Base-by-base conservation (phyloP, 805 yeast species). In the Saccharomycopsis schoenii region DNA sequence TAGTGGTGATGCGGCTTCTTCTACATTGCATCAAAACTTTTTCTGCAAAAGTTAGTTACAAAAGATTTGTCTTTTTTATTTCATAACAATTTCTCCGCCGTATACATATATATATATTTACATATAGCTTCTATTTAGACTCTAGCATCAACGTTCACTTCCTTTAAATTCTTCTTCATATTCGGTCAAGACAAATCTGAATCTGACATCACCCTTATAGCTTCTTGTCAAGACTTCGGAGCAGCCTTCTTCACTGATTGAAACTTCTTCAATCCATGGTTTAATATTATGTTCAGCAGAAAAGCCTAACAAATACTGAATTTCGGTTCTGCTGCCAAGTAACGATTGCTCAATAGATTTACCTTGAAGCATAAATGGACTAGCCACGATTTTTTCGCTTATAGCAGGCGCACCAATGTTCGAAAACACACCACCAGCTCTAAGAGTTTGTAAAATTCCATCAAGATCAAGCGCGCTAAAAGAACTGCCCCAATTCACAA, bases 211-310 rank as follows among this genome's bases (percentile, higher is more conserved):
- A 68, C 85, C 83, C 21, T 71, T 63, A 61, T 79, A 77, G 59
- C 34, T 82, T 76, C 82, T 80, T 51, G 78, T 77, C 70, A 85
- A 77, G 3, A 83, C 88, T 66, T 79, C 74, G 39, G 77, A 74
- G 57, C 82, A 81, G 66, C 80, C 80, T 52, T 73, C 80, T 65
- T 76, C 84, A 60, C 75, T 72, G 65, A 85, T 77, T 36, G 82
- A 80, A 57, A 86, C 73, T 36, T 76, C 74, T 73, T 86, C 89
- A 59, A 81, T 77, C 86, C 88, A 84, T 21, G 89, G 83, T 61
- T 74, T 76, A 68, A 86, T 76, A 54, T 77, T 72, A 66, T 84
- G 77, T 66, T 83, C 77, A 24, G 80, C 82, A 24, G 90, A 88
- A 64, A 88, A 69, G 55, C 83, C 75, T 66, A 88, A 76, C 83